Evolutionary conservation across 768 basidiomycete genomes (phyloP), one percentile per base, ranked within the genome.

Genomic region (Leccinum disarticulatum): DNA sequence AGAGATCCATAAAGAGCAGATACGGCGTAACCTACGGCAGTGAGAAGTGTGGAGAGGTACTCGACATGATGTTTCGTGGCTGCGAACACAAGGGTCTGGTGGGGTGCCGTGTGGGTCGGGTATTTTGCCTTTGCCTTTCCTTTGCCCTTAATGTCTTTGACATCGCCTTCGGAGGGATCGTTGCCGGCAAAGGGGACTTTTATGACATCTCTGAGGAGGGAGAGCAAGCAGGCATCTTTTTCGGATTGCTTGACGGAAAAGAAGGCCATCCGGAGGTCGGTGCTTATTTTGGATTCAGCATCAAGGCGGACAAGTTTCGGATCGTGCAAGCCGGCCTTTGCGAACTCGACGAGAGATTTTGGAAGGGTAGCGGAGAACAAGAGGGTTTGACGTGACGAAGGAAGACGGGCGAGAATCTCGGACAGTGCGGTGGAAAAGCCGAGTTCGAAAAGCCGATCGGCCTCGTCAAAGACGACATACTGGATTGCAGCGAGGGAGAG

Each of bases 11-110:
- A 98, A 53, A 98, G 95, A 63, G 95, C 89, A 13, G 96, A 96
- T 17, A 93, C 88, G 2, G 91, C 79, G 70, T 96, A 99, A 11
- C 93, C 93, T 9, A 89, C 87, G 13, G 88, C 81, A 4, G 80
- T 80, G 56, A 99, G 81, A 5, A 99, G 79, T 47, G 82, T 83
- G 2, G 85, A 81, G 49, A 98, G 81, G 72, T 97, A 99, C 74
- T 98, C 97, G 68, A 99, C 95, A 66, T 99, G 97, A 69, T 99
- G 97, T 73, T 99, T 98, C 19, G 97, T 99, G 6, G 96, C 93
- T 3, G 89, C 87, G 68, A 99, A 99, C 8, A 99, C 83, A 52
- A 99, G 85, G 1, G 95, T 95, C 74, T 99, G 97, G 71, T 95
- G 89, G 25, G 92, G 86, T 3, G 86, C 86, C 7, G 84, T 84